Percentiles rank a stretch among this genome's conserved stretches.
These are phyloP conservation scores for Sanguinoderma infundibulare DNA, from an alignment of 1,284 basidiomycete species.

Conservation along the genomic window DNA sequence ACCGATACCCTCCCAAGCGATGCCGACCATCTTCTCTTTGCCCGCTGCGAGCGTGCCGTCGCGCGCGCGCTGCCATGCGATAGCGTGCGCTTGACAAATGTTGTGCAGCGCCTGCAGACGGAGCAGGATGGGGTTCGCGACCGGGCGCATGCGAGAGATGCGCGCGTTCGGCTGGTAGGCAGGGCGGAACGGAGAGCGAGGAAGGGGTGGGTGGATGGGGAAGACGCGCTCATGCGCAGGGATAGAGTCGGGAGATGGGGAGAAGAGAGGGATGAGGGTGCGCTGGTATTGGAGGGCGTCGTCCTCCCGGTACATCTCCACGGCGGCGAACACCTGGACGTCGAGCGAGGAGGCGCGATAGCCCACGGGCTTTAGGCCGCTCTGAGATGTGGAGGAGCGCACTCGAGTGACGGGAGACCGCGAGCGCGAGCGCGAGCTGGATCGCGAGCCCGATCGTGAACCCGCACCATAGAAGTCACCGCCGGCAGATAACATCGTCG, in stretches of 20 bases:
- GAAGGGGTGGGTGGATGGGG: conserved; percentile 29
- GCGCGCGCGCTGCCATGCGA: conserved; percentile 48
- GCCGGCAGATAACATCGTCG: conserved; percentile 51
- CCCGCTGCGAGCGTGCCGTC: conserved; percentile 54
- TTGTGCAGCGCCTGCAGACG: conserved; percentile 63
- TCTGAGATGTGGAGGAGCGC: conserved; percentile 11
- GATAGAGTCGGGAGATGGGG: conserved; percentile 14
- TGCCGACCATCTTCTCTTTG: conserved; percentile 56
- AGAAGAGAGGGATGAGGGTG: conserved; percentile 28
- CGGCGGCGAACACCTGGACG: conserved; percentile 39
- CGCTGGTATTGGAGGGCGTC: conserved; percentile 16
- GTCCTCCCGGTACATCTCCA: conserved; percentile 11
- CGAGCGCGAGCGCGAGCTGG: conserved; percentile 24
- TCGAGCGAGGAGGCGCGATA: conserved; percentile 47
- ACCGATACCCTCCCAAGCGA: conserved; percentile 64
- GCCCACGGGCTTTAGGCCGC: conserved; percentile 43
- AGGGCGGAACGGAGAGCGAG: conserved; percentile 35
- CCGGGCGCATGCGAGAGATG: conserved; percentile 45
- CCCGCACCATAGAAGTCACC: conserved; percentile 22
- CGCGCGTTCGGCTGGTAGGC: conserved; percentile 16
- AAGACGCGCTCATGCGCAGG: conserved; percentile 30
- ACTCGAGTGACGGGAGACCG: conserved; percentile 20
- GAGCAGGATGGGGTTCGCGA: conserved; percentile 63
- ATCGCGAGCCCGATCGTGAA: conserved; percentile 1
- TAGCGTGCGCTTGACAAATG: conserved; percentile 43